Conservation (phyloP, 208 protist genomes). For the Acanthamoeba royreba region DNA sequence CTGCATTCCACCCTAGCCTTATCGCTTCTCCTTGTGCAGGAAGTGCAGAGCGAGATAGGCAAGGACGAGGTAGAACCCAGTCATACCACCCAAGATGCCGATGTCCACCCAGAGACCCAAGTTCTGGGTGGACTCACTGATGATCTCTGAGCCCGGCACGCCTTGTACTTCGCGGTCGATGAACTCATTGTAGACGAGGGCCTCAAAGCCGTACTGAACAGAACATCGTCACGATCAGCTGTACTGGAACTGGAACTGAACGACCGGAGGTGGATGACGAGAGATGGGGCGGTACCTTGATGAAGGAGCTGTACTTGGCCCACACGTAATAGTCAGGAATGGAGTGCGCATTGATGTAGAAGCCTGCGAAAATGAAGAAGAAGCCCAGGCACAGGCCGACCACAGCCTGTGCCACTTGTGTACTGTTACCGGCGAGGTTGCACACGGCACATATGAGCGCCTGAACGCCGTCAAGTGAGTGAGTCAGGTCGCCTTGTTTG, state of each 20-base stretch:
- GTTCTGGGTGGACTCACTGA: background rate
- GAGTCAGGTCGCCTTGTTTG: background rate
- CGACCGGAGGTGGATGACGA: background rate
- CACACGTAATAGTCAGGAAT: slow-evolving; percentile 26
- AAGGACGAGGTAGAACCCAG: background rate
- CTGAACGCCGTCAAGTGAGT: background rate
- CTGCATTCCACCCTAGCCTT: too few relatives aligned
- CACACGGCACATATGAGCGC: background rate
- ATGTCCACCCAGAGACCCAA: background rate
- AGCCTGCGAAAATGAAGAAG: slow-evolving; percentile 38
- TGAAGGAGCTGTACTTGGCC: slow-evolving; percentile 40
- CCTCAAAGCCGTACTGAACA: slow-evolving; percentile 7
- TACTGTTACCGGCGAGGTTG: background rate
- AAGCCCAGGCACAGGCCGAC: slow-evolving; percentile 5
- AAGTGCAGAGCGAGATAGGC: slow-evolving; percentile 33
- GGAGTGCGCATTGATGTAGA: slow-evolving; percentile 22
- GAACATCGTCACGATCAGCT: background rate
- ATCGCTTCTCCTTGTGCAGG: slow-evolving; percentile 29
- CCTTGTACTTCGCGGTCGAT: background rate
- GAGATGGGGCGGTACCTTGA: background rate
- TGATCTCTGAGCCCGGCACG: background rate
- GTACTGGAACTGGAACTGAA: background rate
- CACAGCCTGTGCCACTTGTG: background rate
- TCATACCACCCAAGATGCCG: background rate
- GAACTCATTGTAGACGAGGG: slow-evolving; percentile 16